Evolutionary conservation across 352 stramenopile genomes (phyloP).

Genomic region (Phytophthora pini): DNA sequence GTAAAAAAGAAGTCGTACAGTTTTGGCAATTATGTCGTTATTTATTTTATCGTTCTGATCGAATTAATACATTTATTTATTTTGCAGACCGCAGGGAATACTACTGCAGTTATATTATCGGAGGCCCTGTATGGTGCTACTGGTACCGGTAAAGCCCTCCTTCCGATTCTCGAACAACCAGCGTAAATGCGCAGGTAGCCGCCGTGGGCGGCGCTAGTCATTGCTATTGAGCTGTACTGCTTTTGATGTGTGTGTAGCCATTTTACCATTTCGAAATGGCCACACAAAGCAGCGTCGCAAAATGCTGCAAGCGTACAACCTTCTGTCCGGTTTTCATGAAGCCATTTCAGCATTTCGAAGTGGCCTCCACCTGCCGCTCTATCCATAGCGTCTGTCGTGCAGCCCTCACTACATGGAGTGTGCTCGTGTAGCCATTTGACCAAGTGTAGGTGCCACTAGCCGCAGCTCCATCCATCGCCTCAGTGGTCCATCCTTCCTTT

Average conservation of each 20-base stretch:
- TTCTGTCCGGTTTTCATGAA: constrained; percentile 13
- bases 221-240: neutral
- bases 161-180: constrained; percentile 21
- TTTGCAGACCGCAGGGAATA: too few species aligned
- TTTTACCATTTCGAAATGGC: constrained; percentile 6
- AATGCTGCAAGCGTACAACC: constrained; percentile 15
- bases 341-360: constrained; percentile 15
- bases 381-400: constrained; percentile 2
- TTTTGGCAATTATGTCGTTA: too few species aligned
- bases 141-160: constrained; percentile 9
- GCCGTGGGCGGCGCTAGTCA: constrained; percentile 7
- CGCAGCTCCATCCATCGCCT: constrained; percentile 19
- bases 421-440: constrained; percentile 20
- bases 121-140: too few species aligned
- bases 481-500: constrained; percentile 6
- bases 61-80: too few species aligned
- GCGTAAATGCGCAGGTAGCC: constrained; percentile 9
- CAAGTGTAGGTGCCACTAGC: constrained; percentile 10
- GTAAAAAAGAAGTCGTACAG: too few species aligned
- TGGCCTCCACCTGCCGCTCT: constrained; percentile 1
- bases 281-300: constrained; percentile 12
- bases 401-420: constrained; percentile 5
- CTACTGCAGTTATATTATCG: too few species aligned
- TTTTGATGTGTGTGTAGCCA: constrained; percentile 7
- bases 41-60: too few species aligned